Evolutionary conservation across 176 grass and related monocot genomes (phyloP).

Genomic region (Saccharum officinarum): DNA sequence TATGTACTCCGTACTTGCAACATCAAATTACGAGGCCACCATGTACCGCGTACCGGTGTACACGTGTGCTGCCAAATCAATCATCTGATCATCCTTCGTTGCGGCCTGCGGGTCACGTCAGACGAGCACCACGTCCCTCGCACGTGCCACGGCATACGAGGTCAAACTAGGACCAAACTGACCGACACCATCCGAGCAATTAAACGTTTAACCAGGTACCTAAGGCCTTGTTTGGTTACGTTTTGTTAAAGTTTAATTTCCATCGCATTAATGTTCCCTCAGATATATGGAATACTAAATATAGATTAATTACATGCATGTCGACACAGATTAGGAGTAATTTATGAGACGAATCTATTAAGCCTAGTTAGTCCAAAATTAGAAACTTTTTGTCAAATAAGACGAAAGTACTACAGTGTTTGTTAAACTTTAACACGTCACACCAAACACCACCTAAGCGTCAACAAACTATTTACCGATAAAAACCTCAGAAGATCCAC

Average conservation of each 20-base stretch:
- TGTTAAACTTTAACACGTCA: no score
- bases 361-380: no score
- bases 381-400: no score
- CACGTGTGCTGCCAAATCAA: not conserved
- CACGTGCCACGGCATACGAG: slow-evolving; percentile 4
- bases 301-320: no score
- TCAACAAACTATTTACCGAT: not conserved
- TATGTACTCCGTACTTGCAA: not conserved
- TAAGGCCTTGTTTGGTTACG: no score
- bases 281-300: no score
- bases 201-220: fast-evolving
- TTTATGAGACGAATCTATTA: no score
- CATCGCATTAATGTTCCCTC: no score
- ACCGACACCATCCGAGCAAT: not conserved
- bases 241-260: no score
- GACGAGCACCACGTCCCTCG: not conserved
- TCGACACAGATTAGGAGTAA: no score
- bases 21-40: not conserved
- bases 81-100: not conserved
- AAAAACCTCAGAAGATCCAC: slow-evolving; percentile 35
- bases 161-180: not conserved
- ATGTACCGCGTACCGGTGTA: not conserved
- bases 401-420: no score
- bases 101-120: not conserved
- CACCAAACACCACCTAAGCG: no score